Base-by-base conservation (phyloP, 257 asterid genomes). In the Solanum appendiculatum region DNA sequence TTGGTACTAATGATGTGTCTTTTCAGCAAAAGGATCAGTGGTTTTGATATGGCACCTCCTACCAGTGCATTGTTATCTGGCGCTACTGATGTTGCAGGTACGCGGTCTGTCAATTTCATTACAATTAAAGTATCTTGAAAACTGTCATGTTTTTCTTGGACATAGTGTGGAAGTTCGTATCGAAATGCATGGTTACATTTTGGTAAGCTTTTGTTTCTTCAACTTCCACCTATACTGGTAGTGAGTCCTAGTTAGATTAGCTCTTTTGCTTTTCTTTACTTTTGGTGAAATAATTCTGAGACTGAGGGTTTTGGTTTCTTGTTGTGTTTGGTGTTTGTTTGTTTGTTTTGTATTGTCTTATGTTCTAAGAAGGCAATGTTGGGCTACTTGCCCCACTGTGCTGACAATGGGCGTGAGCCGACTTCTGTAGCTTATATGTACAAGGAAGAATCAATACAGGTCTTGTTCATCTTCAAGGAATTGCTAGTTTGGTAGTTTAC, bases 381-480 rank as follows among this genome's bases (percentile, higher is more conserved):
- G 98, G 99, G 98, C 98, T 93, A 93, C 98, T 97, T 92, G 96
- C 96, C 99, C 96, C 97, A 93, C 98, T 95, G 95, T 95, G 98
- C 98, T 94, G 99, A 92, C 98, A 95, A 94, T 97, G 98, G 98
- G 96, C 94, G 94, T 97, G 99, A 94, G 98, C 95, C 93, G 98
- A 95, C 98, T 91, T 93, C 99, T 95, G 96, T 97, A 97, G 99
- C 99, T 96, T 94, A 91, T 91, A 94, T 95, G 94, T 96, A 91
- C 98, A 93, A 92, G 94, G 97, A 91, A 92, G 98, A 94, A 93
- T 89, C 94, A 90, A 91, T 87, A 91, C 99, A 97, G 99, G 99
- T 97, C 95, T 86, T 96, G 96, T 94, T 92, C 96, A 97, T 94
- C 98, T 94, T 94, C 97, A 93, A 93, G 98, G 97, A 93, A 91